Evolutionary conservation across 805 yeast species (phyloP).

Genomic region (Cyberlindnera xishuangbannaensis): DNA sequence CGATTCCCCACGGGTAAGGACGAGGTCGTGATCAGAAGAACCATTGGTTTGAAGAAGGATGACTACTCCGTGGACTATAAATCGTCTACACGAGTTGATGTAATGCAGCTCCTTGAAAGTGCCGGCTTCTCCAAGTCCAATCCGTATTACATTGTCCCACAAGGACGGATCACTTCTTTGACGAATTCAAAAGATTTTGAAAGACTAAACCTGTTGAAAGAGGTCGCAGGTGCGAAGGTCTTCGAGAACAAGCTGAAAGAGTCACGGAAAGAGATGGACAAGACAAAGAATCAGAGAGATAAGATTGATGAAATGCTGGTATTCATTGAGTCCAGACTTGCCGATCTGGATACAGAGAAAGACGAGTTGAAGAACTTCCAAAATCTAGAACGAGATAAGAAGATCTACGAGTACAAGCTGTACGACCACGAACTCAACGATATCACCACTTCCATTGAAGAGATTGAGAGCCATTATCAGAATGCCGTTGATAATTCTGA

Average conservation of each 20-base stretch:
- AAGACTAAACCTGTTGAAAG: conserved; percentile 72
- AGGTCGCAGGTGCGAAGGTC: conserved; percentile 91
- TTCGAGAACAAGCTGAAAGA: conserved; percentile 80
- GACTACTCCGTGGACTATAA: conserved; percentile 82
- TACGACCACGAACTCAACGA: conserved; percentile 71
- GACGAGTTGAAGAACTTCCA: conserved; percentile 69
- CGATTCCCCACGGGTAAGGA: conserved; percentile 52
- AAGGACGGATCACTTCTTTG: conserved; percentile 82
- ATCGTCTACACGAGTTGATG: conserved; percentile 72
- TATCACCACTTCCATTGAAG: conserved; percentile 53
- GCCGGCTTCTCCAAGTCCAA: conserved; percentile 90
- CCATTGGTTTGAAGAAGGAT: conserved; percentile 90
- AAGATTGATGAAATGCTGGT: conserved; percentile 69
- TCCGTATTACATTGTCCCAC: conserved; percentile 96
- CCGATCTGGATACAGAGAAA: conserved; percentile 77
- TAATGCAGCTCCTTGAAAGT: conserved; percentile 76
- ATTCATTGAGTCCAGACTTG: conserved; percentile 64
- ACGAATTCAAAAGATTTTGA: conserved; percentile 88
- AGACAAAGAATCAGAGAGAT: conserved; percentile 60
- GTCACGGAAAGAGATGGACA: conserved; percentile 72
- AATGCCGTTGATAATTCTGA: conserved; percentile 47
- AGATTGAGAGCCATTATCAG: conserved; percentile 52
- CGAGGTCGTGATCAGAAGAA: conserved; percentile 74
- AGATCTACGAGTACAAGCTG: conserved; percentile 67
- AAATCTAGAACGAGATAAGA: conserved; percentile 57